A percentile compares a stretch with the other conserved stretches of the same genome.
phyloP scores from a whole-genome alignment of 1,284 basidiomycete genomes.

The Apiotrichum montevideense region DNA sequence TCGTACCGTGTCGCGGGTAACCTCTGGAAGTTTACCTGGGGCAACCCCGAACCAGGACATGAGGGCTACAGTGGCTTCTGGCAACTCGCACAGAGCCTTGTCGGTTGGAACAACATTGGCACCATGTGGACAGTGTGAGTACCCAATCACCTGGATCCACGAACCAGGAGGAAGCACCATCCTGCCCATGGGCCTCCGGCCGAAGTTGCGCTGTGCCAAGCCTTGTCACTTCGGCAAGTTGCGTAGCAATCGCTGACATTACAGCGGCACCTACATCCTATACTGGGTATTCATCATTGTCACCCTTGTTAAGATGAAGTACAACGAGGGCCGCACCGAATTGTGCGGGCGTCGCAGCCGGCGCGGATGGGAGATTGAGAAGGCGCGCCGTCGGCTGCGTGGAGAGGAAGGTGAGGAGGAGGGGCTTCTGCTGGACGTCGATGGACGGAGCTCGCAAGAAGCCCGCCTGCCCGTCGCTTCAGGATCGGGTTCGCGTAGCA shows the following conservation, averaged over 20 bases:
- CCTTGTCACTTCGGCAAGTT: neutral
- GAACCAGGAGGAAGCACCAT: no score
- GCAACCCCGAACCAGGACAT: slow-evolving; percentile 58
- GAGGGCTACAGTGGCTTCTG: slow-evolving; percentile 44
- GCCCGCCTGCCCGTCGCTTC: neutral
- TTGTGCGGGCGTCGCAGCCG: slow-evolving; percentile 27
- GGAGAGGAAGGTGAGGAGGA: slow-evolving; percentile 24
- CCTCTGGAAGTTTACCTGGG: slow-evolving; percentile 80
- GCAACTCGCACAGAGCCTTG: slow-evolving; percentile 22
- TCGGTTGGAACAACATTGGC: slow-evolving; percentile 44
- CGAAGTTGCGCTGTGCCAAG: neutral
- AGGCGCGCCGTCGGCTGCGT: slow-evolving; percentile 7
- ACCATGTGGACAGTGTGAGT: slow-evolving; percentile 58
- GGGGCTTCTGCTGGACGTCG: slow-evolving; percentile 8
- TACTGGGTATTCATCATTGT: slow-evolving; percentile 67
- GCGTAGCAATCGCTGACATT: slow-evolving; percentile 1
- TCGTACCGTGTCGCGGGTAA: slow-evolving; percentile 67
- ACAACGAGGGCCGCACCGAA: slow-evolving; percentile 43
- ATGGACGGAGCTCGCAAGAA: neutral
- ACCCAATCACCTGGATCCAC: neutral
- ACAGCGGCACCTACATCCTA: slow-evolving; percentile 54
- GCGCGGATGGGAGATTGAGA: slow-evolving; percentile 22
- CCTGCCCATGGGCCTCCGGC: neutral
- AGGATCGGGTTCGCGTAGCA: neutral
- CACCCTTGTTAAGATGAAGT: slow-evolving; percentile 61